Base-by-base conservation (phyloP, 257 asterid species). In the Forsythia viridissima region DNA sequence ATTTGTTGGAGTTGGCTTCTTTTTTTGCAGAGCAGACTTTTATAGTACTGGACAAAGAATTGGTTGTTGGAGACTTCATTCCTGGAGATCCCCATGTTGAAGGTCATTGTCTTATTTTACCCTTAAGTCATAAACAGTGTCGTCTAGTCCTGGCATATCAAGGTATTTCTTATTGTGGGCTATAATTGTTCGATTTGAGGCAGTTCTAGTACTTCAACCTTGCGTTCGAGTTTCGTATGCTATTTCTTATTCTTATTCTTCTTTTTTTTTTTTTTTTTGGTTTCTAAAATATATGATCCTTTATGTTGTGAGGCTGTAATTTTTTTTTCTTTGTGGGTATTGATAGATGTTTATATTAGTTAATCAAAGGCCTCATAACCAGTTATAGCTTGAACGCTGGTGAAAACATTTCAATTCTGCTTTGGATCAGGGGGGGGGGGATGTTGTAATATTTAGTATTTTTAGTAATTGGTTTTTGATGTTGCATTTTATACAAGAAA, bases 11-110 rank as follows among this genome's bases (percentile, higher is more conserved):
- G 42, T 70, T 63, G 77, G 68, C 57, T 82, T 69, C 30, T 72
- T 73, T 55, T 81, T 57, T 86, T 74, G 87, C 97, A 94, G 99
- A 91, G 88, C 93, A 92, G 84, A 94, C 97, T n/a, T 94, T 93
- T 71, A 93, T 94, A 77, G 85, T 94, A 73, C 84, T 94, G 89
- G 97, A 91, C 82, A 94, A 85, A 82, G 93, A 90, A 10, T 85
- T 93, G 74, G 79, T 93, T 74, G 87, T 85, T 81, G 96, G 91
- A 78, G 90, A 86, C 34, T 93, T 90, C 84, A 70, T 81, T 69
- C 96, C 86, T 72, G 99, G 98, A 72, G 90, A 93, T 79, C 85
- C 99, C 34, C 91, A 88, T 72, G 84, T 78, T 15, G 92, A 94
- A 91, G 99, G 99, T 92, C 18, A 48, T 40, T 77, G 70, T 72